Base-by-base conservation (phyloP, 2,329 filamentous ascomycete species). In the Cercospora sesami region DNA sequence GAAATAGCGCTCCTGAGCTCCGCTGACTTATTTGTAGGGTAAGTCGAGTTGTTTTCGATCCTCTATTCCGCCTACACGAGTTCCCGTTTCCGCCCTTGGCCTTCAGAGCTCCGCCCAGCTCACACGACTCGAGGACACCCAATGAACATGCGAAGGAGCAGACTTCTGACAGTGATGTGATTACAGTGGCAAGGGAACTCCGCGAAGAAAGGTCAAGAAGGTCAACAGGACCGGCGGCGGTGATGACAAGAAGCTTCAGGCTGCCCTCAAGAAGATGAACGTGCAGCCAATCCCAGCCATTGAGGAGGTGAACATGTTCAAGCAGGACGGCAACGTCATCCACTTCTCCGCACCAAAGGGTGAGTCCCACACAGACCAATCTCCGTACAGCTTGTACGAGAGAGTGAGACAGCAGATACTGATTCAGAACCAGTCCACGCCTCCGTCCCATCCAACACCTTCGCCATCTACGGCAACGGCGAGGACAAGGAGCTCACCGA, bases 231-330 rank as follows among this genome's bases (percentile, higher is more conserved):
- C 89, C 83, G 91, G 91, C 75, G 93, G 91, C 81, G 93, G 92
- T 83, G 95, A 99, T 82, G 95, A 99, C 90, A 98, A 97, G 92
- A 99, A 99, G 90, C 92, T 99, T 74, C 95, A 99, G 86, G 89
- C 90, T 71, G 86, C 93, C 72, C 88, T 99, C 75, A 99, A 99
- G 92, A 99, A 99, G 91, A 90, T 99, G 83, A 98, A 98, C 85
- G 94, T 96, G 69, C 95, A 99, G 89, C 95, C 95, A 79, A 98
- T 99, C 84, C 94, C 96, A 87, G 93, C 92, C 75, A 99, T 99
- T 79, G 95, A 99, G 90, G 95, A 99, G 87, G 95, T 99, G 83
- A 99, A 99, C 91, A 99, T 99, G 95, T 99, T 99, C 91, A 99
- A 99, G 91, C 91, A 92, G 81, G 95, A 99, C 82, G 95, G 95